A percentile compares a stretch with the other conserved stretches of the same genome.
These are phyloP conservation scores for Papiliotrema fonsecae DNA, from an alignment of 1,284 basidiomycete species.

Conservation along the genomic window DNA sequence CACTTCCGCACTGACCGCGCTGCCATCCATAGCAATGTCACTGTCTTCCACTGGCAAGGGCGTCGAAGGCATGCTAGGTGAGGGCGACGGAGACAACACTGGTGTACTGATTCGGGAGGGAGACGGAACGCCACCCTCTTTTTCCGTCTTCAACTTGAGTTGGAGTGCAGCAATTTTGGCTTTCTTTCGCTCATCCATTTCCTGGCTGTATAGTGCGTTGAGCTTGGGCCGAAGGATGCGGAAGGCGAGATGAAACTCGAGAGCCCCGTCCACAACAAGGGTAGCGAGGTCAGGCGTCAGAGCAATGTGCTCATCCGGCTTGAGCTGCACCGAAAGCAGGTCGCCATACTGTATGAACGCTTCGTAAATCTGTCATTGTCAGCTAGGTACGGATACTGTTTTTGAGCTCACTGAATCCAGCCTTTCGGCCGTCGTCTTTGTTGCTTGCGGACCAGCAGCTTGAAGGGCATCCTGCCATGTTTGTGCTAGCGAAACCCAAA, in stretches of 20 bases:
- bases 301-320: slow-evolving; percentile 44
- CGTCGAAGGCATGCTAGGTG: slow-evolving; percentile 9
- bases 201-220: neutral
- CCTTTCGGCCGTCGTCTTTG: slow-evolving; percentile 59
- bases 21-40: slow-evolving; percentile 10
- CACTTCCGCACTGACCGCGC: too few relatives aligned
- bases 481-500: slow-evolving; percentile 82
- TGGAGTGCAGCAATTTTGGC: too few relatives aligned
- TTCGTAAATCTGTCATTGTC: slow-evolving; percentile 48
- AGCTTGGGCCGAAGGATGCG: slow-evolving; percentile 82
- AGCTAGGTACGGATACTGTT: neutral
- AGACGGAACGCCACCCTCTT: too few relatives aligned
- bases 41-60: slow-evolving; percentile 14
- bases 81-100: slow-evolving; percentile 5
- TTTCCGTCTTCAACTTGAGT: too few relatives aligned
- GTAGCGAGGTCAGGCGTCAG: slow-evolving; percentile 62
- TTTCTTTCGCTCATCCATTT: slow-evolving; percentile 38
- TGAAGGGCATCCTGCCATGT: slow-evolving; percentile 53
- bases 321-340: slow-evolving; percentile 47
- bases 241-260: slow-evolving; percentile 81
- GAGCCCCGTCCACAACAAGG: slow-evolving; percentile 66
- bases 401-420: slow-evolving; percentile 67
- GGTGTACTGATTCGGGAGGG: too few relatives aligned
- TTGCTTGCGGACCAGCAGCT: slow-evolving; percentile 24
- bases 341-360: slow-evolving; percentile 55